Percentiles rank a stretch among this genome's conserved stretches.
phyloP scores from a whole-genome alignment of 345 rosid genomes.

The Eucalyptus cloeziana region DNA sequence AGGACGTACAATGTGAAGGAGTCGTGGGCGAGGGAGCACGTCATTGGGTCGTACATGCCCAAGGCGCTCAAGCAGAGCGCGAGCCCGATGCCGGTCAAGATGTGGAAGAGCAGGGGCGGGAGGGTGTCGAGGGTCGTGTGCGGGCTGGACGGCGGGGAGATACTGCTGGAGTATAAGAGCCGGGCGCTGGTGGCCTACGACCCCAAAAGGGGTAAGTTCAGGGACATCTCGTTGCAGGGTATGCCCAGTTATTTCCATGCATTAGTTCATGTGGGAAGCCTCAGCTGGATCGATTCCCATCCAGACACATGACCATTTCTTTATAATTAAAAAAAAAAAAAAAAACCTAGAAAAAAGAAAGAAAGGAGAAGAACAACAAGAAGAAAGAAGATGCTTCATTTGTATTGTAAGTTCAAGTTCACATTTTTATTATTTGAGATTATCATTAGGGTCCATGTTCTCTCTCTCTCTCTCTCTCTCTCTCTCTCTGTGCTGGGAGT shows the following conservation, averaged over 20 bases:
- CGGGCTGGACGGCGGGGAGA: constrained; percentile 49
- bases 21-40: constrained; percentile 61
- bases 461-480: neutral
- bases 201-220: constrained; percentile 45
- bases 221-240: constrained; percentile 47
- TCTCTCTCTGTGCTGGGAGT: neutral
- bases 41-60: constrained; percentile 58
- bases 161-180: constrained; percentile 75
- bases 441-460: neutral
- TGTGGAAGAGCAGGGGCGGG: constrained; percentile 37
- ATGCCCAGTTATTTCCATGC: constrained; percentile 70
- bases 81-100: constrained; percentile 32
- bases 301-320: neutral
- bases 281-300: constrained; percentile 52
- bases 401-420: neutral
- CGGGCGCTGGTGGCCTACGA: constrained; percentile 59
- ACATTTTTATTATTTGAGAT: neutral
- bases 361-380: neutral
- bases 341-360: neutral
- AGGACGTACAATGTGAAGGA: constrained; percentile 49
- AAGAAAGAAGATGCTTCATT: neutral
- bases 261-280: constrained; percentile 53
- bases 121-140: constrained; percentile 47
- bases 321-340: neutral
- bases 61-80: constrained; percentile 50